Evolutionary conservation across 2,329 filamentous ascomycete genomes (phyloP), one percentile per base, ranked within the genome.

Genomic region (Chrysoporthe austroafricana): DNA sequence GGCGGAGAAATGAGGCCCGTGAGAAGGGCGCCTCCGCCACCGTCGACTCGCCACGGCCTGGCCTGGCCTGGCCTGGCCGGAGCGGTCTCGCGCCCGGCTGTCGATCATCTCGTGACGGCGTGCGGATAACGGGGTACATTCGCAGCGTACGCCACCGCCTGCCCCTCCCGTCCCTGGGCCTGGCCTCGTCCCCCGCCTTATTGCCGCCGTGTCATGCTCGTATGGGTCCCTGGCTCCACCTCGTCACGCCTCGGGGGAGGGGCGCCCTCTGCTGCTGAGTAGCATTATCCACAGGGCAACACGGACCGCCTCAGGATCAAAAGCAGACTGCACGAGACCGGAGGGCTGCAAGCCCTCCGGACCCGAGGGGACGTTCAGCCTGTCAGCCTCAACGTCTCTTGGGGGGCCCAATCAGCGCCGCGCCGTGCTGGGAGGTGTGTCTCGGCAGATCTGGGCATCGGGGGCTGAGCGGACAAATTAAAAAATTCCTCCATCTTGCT

Each of bases 1-100:
- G 43, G 21, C 59, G 59, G 59, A 61, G 59, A 61, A 48, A 61
- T 61, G 59, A 61, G 13, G 59, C 21, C 59, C 59, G 59, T 11
- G 16, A 4, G 26, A 61, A 14, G 9, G 26, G 34, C 39, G 34
- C 54, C 50, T 54, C 50, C 50, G 13, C 26, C 13, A 32, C 16
- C 11, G 32, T 34, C 3, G 9, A 4, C 11, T 26, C 8, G 3
- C 14, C 32, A 39, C 36, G 36, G 36, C 36, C 13, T 52, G 21
- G 21, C 34, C 16, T 36, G 32, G 54, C 14, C 11, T 60, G 57
- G 8, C 39, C n/a, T 16, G n/a, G 57, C 57, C 18, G 8, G 26
- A 26, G 26, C 26, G 2, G 26, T 26, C 26, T 26, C 26, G 26
- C 2, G 26, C 26, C 26, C 26, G 46, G 26, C 26, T 14, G 48